A percentile compares a stretch with the other conserved stretches of the same genome.
Evolutionary conservation across 2,329 filamentous ascomycete species (phyloP).

Genomic region (Nemania serpens): DNA sequence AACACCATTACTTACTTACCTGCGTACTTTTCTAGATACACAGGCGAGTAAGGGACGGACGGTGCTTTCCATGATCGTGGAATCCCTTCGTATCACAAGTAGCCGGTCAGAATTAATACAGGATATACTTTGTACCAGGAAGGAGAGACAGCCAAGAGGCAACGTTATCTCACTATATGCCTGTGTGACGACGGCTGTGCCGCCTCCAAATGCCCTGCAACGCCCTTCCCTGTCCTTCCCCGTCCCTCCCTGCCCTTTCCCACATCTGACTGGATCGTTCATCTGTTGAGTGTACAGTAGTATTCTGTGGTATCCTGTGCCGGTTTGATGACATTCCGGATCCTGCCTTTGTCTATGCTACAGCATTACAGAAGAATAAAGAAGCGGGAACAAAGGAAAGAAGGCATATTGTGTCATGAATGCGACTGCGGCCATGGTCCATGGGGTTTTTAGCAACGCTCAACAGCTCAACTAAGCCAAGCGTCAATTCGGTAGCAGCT

Average conservation of each 20-base stretch:
- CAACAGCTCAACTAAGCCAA: no score
- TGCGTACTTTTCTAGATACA: not conserved
- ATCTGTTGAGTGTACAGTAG: no score
- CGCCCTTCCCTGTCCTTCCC: not conserved
- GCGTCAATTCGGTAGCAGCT: no score
- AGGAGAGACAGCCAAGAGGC: not conserved
- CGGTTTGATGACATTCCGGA: constrained; percentile 13
- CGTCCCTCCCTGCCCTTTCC: not conserved
- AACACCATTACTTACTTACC: no score
- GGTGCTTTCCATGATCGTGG: not conserved
- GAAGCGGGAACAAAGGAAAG: not conserved
- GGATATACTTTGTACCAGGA: no score
- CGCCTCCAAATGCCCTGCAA: constrained; percentile 26
- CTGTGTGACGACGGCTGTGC: constrained; percentile 23
- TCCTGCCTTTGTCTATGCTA: constrained; percentile 11
- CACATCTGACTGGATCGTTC: not conserved
- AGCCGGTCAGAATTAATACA: no score
- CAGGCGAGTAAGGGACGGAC: not conserved
- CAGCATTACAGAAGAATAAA: not conserved
- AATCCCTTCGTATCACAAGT: no score
- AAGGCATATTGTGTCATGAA: not conserved
- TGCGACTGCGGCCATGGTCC: no score
- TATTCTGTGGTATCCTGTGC: not conserved
- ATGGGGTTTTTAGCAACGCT: no score
- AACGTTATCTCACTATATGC: not conserved